Base-by-base conservation (phyloP, 306 rosid genomes). In the Glycyrrhiza uralensis region DNA sequence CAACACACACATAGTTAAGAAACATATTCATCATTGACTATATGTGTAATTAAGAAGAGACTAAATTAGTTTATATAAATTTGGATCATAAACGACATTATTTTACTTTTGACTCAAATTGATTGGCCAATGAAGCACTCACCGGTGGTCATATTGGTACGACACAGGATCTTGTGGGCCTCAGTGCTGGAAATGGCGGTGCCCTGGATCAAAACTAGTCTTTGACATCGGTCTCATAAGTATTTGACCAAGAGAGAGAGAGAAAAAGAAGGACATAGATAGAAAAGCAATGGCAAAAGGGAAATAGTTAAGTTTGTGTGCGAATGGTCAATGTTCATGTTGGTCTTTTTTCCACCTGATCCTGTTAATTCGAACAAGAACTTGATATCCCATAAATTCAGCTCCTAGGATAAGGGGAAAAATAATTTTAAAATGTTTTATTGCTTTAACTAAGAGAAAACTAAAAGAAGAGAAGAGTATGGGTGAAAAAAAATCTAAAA, bases 151-250 rank as follows among this genome's bases (percentile, higher is more conserved):
- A 32, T 19, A 38, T 7, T 35, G 10, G 33, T 51, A 42, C 35
- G 7, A 49, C 22, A 24, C 2, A 63, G 32, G 65, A 83, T 83
- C 24, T 70, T 65, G 87, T 79, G 79, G 87, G 81, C 20, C 59
- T 17, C 10, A 50, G 0, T 42, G 56, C 1, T 55, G 71, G 55
- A 57, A 71, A 81, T 56, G 81, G 17, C 81, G 81, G 81, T 76
- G 79, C 7, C n/a, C 6, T 7, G 18, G 13, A 42, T 69, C 6
- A 18, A 54, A 56, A 55, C 47, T 54, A 35, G 44, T 46, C 70
- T 33, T 50, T 35, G 58, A 72, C 82, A 30, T 13, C 29, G 33
- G 18, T 77, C 65, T 28, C 42, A 3, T 1, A 13, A 49, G 28
- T n/a, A 19, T 26, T 76, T 75, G 66, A 66, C 42, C n/a, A n/a